phyloP scores from a whole-genome alignment of 805 yeast genomes.

The Saccharomycopsis guyanensis region DNA sequence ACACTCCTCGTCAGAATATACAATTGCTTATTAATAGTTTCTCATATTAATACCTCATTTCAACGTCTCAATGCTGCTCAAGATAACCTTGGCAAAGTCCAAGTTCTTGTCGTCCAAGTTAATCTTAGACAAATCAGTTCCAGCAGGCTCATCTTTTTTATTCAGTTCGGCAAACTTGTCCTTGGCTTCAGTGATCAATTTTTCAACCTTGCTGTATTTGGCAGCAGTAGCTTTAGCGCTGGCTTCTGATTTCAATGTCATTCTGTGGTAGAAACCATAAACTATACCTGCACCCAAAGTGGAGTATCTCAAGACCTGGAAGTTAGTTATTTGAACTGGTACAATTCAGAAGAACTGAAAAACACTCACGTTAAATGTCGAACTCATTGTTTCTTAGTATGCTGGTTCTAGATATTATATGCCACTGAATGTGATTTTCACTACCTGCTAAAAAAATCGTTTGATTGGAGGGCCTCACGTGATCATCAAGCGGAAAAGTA shows the following conservation, averaged over 20 bases:
- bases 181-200: constrained; percentile 82
- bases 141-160: constrained; percentile 36
- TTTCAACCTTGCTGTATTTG: constrained; percentile 57
- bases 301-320: constrained; percentile 83
- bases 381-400: neutral
- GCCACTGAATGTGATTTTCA: too few species aligned
- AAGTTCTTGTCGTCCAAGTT: constrained; percentile 86
- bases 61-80: constrained; percentile 54
- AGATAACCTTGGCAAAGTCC: constrained; percentile 68
- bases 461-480: neutral
- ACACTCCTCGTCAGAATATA: too few species aligned
- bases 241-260: constrained; percentile 54
- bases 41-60: too few species aligned
- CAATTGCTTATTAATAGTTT: too few species aligned
- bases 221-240: constrained; percentile 47
- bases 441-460: neutral
- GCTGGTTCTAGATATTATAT: neutral
- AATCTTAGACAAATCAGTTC: constrained; percentile 41
- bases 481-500: neutral
- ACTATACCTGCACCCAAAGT: constrained; percentile 81
- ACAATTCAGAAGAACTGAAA: too few species aligned
- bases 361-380: neutral
- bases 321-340: too few species aligned
- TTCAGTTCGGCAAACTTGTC: constrained; percentile 71
- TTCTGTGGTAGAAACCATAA: constrained; percentile 84